These are phyloP conservation scores for Penicillium cataractarum DNA, from an alignment of 495 filamentous ascomycete genomes.

Conservation along the genomic window DNA sequence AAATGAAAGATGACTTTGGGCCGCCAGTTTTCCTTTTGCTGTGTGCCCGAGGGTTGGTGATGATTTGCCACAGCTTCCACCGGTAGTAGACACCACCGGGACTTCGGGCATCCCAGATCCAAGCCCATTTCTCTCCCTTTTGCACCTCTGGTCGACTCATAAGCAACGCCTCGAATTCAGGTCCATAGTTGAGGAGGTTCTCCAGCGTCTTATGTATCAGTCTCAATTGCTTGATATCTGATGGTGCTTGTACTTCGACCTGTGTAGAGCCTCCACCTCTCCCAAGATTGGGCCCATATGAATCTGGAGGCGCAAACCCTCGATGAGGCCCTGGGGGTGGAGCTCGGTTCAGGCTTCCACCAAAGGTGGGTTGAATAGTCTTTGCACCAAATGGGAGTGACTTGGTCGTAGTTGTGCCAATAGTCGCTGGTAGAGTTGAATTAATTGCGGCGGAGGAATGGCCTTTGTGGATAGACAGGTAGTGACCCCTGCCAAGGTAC, in stretches of 20 bases:
- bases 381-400: conserved; percentile 86
- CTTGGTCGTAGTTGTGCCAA: conserved; percentile 54
- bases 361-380: conserved; percentile 53
- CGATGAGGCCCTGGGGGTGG: conserved; percentile 65
- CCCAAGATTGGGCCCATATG: conserved; percentile 55
- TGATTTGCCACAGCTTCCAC: conserved; percentile 85
- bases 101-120: conserved; percentile 88
- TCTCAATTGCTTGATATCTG: conserved; percentile 76
- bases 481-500: conserved; percentile 87
- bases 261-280: conserved; percentile 55
- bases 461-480: conserved; percentile 77
- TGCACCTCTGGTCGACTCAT: conserved; percentile 85
- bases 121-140: conserved; percentile 85
- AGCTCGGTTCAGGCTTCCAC: conserved; percentile 52
- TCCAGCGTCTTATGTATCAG: conserved; percentile 91
- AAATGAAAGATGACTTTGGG: conserved; percentile 49
- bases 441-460: conserved; percentile 80
- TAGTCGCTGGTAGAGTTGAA: conserved; percentile 52
- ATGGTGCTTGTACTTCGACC: conserved; percentile 75
- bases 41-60: conserved; percentile 54
- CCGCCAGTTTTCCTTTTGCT: conserved; percentile 31
- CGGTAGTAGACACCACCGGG: conserved; percentile 83
- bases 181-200: conserved; percentile 72
- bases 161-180: conserved; percentile 89
- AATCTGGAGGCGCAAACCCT: conserved; percentile 80